These are phyloP conservation scores for Kondoa subrosea DNA, from an alignment of 768 basidiomycete genomes.

Conservation along the genomic window DNA sequence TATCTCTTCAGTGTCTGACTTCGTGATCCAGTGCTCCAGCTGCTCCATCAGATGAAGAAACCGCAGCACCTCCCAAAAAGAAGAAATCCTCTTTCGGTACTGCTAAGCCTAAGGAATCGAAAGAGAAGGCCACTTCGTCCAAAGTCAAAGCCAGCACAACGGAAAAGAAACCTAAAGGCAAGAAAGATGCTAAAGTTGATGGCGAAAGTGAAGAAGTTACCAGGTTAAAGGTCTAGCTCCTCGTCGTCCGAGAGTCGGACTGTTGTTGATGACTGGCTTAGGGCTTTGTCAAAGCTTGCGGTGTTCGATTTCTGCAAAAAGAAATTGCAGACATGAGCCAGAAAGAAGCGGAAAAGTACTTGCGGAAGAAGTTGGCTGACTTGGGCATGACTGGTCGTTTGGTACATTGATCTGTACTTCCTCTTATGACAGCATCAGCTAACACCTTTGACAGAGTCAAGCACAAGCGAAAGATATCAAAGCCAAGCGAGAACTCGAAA, in stretches of 20 bases:
- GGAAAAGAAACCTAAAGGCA: not conserved
- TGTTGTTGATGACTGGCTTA: not conserved
- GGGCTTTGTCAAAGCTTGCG: conserved; percentile 5
- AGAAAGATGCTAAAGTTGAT: not conserved
- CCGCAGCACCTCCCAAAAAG: conserved; percentile 1
- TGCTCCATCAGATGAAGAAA: not conserved
- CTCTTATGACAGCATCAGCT: not conserved
- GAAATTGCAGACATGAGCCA: not conserved
- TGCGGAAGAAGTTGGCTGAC: not conserved
- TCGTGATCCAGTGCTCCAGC: no score
- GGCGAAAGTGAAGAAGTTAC: not conserved
- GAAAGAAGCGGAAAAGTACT: conserved; percentile 3
- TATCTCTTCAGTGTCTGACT: no score
- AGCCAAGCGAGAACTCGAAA: conserved; percentile 4
- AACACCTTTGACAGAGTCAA: not conserved
- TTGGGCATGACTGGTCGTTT: conserved; percentile 3
- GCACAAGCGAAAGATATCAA: conserved; percentile 2
- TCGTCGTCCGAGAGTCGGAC: not conserved
- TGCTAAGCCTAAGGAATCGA: not conserved
- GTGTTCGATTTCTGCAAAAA: conserved; percentile 1
- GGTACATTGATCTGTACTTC: not conserved
- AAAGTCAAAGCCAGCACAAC: not conserved
- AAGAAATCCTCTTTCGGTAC: not conserved
- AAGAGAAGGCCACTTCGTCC: not conserved
- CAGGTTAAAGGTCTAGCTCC: not conserved